These are phyloP conservation scores for Nothopassalora personata DNA, from an alignment of 2,329 filamentous ascomycete genomes.

Conservation along the genomic window DNA sequence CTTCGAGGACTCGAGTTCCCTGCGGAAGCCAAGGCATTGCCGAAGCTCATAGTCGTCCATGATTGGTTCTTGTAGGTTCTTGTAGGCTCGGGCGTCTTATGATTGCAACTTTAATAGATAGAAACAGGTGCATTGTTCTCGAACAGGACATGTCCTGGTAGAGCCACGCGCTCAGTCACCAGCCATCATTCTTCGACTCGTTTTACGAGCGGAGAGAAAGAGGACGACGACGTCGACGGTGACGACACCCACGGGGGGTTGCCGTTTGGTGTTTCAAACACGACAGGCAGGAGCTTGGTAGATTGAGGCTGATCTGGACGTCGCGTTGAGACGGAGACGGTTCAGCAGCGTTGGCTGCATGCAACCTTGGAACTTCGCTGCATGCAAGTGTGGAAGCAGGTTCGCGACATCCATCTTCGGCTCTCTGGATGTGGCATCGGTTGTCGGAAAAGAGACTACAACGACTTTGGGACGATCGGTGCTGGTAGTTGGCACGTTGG, in stretches of 20 bases:
- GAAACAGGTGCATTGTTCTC: background rate
- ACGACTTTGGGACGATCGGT: background rate
- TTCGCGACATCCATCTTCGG: background rate
- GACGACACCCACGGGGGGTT: too few species aligned
- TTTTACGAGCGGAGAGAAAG: background rate
- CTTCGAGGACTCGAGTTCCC: background rate
- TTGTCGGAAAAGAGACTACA: background rate
- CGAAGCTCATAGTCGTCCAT: background rate
- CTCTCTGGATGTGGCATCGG: background rate
- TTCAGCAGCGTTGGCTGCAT: background rate
- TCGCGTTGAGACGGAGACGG: background rate
- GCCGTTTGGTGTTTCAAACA: too few species aligned
- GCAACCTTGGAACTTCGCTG: slow-evolving; percentile 3
- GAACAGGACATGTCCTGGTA: background rate
- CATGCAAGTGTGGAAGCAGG: background rate
- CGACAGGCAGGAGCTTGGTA: background rate
- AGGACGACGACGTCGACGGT: too few species aligned
- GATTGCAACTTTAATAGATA: background rate
- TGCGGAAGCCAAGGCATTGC: background rate
- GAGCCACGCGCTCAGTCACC: background rate
- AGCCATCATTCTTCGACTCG: background rate
- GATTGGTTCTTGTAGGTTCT: background rate
- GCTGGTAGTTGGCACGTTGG: background rate
- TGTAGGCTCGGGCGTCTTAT: background rate
- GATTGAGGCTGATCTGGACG: background rate